Base-by-base conservation (phyloP, 148 eudicot species). In the Heliosperma pusillum region DNA sequence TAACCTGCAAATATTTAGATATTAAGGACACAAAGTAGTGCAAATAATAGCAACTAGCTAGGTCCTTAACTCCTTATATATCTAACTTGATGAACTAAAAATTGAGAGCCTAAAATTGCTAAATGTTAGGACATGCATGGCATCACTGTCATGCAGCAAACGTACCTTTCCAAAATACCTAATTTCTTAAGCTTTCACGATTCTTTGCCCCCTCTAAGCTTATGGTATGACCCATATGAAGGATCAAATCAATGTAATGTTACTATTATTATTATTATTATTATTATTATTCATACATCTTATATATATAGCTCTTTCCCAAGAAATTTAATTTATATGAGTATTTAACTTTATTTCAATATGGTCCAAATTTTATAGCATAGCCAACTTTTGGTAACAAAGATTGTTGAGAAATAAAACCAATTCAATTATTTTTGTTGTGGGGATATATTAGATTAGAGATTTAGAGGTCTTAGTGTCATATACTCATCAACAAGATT, bases 161-260 rank as follows among this genome's bases (percentile, higher is more conserved):
- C 29, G 80, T 80, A 80, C 24, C 69, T 80, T 76, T 80, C 76
- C 79, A 66, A 71, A 76, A 80, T 80, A 76, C 83, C 83, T 80
- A 80, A 80, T 76, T 71, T 80, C 73, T 68, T 45, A 76, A 56
- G 72, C 80, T 80, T 71, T 80, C 83, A 80, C 83, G 80, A 80
- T 80, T 55, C 7, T 52, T 76, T 80, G 83, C 80, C 64, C 77
- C 83, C 80, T 80, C 68, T 70, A 26, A 59, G 10, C 74, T 55
- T 71, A 80, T 11, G 40, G 68, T 20, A 76, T 76, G 76, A 76
- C 80, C 79, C 83, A 71, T 71, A 10, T 57, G 61, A 76, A 45
- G 69, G 76, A 57, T 76, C 80, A 80, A 25, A 76, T 76, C 79
- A 71, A 27, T 72, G 69, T 42, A 71, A 56, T 70, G 5, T 73